Evolutionary conservation across 805 yeast genomes (phyloP), one percentile per base, ranked within the genome.

Genomic region (Wickerhamiella kazuoi): DNA sequence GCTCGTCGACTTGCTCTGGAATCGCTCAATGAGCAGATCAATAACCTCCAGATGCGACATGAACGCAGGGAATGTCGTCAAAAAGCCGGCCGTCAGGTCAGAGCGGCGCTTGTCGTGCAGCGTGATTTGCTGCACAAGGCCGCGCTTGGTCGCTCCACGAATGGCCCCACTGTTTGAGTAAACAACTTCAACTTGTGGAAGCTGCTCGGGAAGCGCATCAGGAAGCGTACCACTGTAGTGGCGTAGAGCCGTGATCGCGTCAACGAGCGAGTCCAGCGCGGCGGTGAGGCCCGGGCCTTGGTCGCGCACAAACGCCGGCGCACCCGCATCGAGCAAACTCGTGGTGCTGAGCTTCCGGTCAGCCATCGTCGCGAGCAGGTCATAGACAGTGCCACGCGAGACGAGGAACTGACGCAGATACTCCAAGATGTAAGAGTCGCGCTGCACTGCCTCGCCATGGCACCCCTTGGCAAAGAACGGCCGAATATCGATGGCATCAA

Each of bases 121-220:
- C 0, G 94, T 81, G 43, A 86, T 63, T 55, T 80, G 82, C 39
- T 83, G 78, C 6, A 87, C 67, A 34, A 87, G 61, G 0, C 93
- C 93, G 34, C 70, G 74, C 34, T 72, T 68, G 0, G 93, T 71
- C 4, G 94, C 96, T 38, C 95, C 96, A 54, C 77, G 79, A 29
- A 84, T 68, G 39, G 67, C 67, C 2, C 86, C 90, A 43, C 73
- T 72, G 23, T 72, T 60, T 46, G 82, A 90, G 49, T 72, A 74
- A 20, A 75, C 62, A 37, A 59, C 29, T 14, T 21, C 30, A 14
- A 23, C 19, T n/a, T 31, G 24, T 14, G 32, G n/a, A 4, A 35
- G 32, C 15, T 24, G 8, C 8, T 11, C 11, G 11, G 26, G 26
- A 23, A 23, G 6, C 9, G 6, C 11, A 7, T 23, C 26, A 7